Percentiles rank a stretch among this genome's conserved stretches.
Conservation (phyloP, 257 asterid species). For the Solanum gracilifrons region DNA sequence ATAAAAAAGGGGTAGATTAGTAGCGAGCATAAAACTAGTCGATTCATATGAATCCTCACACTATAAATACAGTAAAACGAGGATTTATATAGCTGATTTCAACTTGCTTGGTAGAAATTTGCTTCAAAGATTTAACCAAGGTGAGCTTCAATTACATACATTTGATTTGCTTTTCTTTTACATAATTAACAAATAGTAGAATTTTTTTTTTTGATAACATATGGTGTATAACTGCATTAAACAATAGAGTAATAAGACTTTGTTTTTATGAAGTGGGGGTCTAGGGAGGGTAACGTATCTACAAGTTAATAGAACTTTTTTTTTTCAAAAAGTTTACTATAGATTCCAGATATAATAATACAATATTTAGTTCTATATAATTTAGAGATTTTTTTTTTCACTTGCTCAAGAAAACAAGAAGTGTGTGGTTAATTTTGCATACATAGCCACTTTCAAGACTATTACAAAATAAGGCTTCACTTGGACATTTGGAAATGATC, state of each 20-base stretch:
- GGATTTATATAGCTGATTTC: background rate
- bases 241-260: background rate
- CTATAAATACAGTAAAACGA: rapidly evolving
- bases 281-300: background rate
- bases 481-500: background rate
- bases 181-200: background rate
- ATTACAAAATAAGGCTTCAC: background rate
- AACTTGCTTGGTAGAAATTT: background rate
- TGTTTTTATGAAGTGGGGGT: too few species aligned
- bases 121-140: background rate
- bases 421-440: background rate
- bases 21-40: background rate
- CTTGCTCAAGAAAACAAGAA: background rate
- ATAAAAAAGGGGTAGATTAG: background rate
- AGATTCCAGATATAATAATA: background rate
- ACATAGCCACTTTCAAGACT: background rate
- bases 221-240: background rate
- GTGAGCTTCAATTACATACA: background rate
- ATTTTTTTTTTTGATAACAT: too few species aligned
- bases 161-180: too few species aligned
- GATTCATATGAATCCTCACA: background rate
- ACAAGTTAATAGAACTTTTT: background rate
- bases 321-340: background rate
- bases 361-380: background rate
- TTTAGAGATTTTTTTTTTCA: background rate